Conservation (phyloP, 2,329 filamentous ascomycete species). For the Thelonectria olida region DNA sequence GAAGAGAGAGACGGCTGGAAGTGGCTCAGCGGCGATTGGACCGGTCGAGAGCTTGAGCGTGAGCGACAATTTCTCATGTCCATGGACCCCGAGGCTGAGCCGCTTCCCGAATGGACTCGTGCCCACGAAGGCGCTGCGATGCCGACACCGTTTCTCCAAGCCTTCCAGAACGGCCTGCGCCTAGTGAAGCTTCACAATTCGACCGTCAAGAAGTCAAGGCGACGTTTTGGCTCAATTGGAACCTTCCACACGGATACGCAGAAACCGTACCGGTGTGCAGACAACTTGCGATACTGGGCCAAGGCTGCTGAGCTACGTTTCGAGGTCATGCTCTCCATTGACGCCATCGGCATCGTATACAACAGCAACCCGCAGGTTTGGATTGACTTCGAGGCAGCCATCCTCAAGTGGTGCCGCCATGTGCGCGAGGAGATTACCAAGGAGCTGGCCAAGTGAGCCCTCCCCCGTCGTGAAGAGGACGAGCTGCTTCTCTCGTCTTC, state of each 20-base stretch:
- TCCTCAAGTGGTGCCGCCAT: slow-evolving; percentile 83
- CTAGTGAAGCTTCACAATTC: slow-evolving; percentile 91
- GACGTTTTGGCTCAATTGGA: slow-evolving; percentile 89
- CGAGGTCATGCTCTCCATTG: slow-evolving; percentile 84
- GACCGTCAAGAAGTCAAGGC: slow-evolving; percentile 82
- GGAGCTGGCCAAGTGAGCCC: slow-evolving; percentile 62
- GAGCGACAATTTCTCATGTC: slow-evolving; percentile 85
- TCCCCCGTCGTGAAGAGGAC: slow-evolving; percentile 9
- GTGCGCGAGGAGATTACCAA: slow-evolving; percentile 85
- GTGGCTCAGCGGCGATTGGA: slow-evolving; percentile 85
- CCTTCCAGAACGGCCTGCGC: slow-evolving; percentile 80
- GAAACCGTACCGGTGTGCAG: slow-evolving; percentile 92
- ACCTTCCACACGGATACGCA: slow-evolving; percentile 90
- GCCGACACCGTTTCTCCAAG: slow-evolving; percentile 77
- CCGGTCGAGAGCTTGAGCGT: slow-evolving; percentile 75
- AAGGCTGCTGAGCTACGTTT: slow-evolving; percentile 96
- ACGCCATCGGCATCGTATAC: slow-evolving; percentile 88
- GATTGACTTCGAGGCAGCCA: slow-evolving; percentile 82
- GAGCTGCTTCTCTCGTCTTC: slow-evolving; percentile 8
- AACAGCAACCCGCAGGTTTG: slow-evolving; percentile 75
- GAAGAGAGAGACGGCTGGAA: slow-evolving; percentile 78
- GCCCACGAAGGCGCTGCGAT: slow-evolving; percentile 50
- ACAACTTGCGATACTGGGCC: slow-evolving; percentile 95
- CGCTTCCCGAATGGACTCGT: slow-evolving; percentile 75
- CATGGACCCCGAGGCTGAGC: slow-evolving; percentile 68